Percentiles rank a stretch among this genome's conserved stretches.
These are phyloP conservation scores for Cladosporium sphaerospermum DNA, from an alignment of 2,329 filamentous ascomycete species.

Conservation along the genomic window DNA sequence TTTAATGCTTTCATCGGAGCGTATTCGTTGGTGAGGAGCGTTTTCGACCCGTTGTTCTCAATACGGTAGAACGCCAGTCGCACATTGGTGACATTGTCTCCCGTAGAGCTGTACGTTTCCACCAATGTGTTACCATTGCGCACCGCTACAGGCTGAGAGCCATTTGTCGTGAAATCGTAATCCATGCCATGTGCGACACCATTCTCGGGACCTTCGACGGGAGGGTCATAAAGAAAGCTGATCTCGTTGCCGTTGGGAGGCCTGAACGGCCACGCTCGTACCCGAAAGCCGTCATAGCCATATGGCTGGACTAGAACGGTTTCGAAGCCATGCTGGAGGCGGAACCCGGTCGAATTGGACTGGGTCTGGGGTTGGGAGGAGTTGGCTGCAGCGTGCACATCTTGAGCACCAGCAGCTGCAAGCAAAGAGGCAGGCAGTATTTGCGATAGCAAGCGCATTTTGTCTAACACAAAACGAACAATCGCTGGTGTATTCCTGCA, in stretches of 20 bases:
- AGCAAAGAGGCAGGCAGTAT: no score
- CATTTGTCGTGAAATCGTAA: conserved; percentile 30
- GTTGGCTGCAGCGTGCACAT: neutral
- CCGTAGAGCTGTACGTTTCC: conserved; percentile 27
- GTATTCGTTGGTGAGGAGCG: conserved; percentile 33
- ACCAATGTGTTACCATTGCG: conserved; percentile 35
- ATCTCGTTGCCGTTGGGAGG: conserved; percentile 32
- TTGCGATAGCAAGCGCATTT: no score
- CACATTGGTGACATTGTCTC: conserved; percentile 29
- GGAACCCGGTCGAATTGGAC: conserved; percentile 25
- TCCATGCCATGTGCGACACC: conserved; percentile 28
- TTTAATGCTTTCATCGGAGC: conserved; percentile 31
- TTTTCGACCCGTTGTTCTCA: conserved; percentile 30
- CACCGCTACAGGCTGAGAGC: conserved; percentile 26
- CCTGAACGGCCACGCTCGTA: conserved; percentile 35
- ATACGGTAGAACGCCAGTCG: conserved; percentile 33
- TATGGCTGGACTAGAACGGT: conserved; percentile 35
- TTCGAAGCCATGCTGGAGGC: conserved; percentile 35
- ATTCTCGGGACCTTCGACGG: conserved; percentile 33
- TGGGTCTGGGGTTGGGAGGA: neutral
- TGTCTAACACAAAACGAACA: no score
- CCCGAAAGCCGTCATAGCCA: conserved; percentile 36
- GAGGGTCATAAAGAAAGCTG: conserved; percentile 36
- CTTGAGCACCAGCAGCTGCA: no score
- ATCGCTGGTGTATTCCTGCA: no score